phyloP scores from a whole-genome alignment of 306 rosid species.

The Vigna hirtella region DNA sequence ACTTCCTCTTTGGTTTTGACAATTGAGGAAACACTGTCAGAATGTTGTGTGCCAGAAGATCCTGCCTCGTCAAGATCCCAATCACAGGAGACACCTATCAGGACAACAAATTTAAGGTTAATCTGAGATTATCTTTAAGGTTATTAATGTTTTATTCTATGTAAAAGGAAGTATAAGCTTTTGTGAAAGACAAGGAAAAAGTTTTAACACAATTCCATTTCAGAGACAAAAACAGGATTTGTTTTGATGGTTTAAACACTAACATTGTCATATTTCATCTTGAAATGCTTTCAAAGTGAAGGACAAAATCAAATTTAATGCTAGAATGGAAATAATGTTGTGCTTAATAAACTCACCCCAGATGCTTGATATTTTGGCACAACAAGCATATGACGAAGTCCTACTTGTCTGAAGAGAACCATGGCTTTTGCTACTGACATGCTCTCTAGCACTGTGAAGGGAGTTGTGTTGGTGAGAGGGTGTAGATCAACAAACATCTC shows the following conservation, averaged over 20 bases:
- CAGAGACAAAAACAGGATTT: no score
- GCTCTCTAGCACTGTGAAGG: slow-evolving; percentile 72
- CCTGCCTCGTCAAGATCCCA: slow-evolving; percentile 87
- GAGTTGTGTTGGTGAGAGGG: slow-evolving; percentile 86
- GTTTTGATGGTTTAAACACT: no score
- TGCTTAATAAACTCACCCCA: slow-evolving; percentile 63
- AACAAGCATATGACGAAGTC: slow-evolving; percentile 85
- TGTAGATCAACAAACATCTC: slow-evolving; percentile 83
- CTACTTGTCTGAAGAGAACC: slow-evolving; percentile 84
- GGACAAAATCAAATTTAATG: background rate
- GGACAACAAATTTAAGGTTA: slow-evolving; percentile 42
- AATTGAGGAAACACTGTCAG: slow-evolving; percentile 73
- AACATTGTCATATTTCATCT: background rate
- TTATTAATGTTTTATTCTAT: background rate
- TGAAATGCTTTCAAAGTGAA: background rate
- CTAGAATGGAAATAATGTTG: slow-evolving; percentile 12
- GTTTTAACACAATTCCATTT: no score
- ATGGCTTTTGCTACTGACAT: slow-evolving; percentile 82
- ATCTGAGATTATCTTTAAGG: background rate
- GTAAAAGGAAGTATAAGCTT: no score
- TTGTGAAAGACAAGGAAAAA: no score
- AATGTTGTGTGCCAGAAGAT: slow-evolving; percentile 71
- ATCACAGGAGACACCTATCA: slow-evolving; percentile 68
- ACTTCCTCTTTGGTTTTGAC: slow-evolving; percentile 55
- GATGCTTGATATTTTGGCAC: slow-evolving; percentile 77